These are phyloP conservation scores for Microstegium vimineum DNA, from an alignment of 176 grass and related monocot species.

Conservation along the genomic window DNA sequence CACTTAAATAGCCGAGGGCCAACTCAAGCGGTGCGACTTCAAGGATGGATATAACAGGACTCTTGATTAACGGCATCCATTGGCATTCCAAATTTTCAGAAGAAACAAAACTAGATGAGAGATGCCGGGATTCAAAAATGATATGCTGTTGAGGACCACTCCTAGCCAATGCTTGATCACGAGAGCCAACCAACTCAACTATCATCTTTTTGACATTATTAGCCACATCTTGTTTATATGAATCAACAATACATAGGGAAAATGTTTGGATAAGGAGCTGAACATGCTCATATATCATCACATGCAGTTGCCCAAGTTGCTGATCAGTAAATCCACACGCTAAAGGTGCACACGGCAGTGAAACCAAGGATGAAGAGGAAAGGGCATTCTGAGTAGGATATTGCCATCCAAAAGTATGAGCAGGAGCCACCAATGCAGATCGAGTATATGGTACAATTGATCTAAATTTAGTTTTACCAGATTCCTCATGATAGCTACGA, in stretches of 20 bases:
- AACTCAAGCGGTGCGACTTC: constrained; percentile 71
- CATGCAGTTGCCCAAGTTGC: constrained; percentile 76
- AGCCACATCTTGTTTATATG: constrained; percentile 62
- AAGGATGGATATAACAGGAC: constrained; percentile 67
- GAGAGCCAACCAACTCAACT: constrained; percentile 61
- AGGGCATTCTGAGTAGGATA: constrained; percentile 36
- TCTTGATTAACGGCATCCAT: constrained; percentile 63
- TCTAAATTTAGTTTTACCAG: constrained; percentile 41
- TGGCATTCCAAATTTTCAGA: constrained; percentile 34
- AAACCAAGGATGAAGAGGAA: constrained; percentile 16
- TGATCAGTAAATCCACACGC: constrained; percentile 62
- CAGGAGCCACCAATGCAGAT: constrained; percentile 19
- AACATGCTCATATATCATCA: constrained; percentile 85
- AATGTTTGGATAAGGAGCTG: constrained; percentile 89
- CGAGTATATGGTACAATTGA: constrained; percentile 58
- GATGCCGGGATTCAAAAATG: constrained; percentile 46
- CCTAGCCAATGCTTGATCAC: constrained; percentile 63
- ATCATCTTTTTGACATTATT: constrained; percentile 71
- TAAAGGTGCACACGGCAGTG: constrained; percentile 37
- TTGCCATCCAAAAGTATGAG: constrained; percentile 38
- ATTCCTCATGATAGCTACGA: constrained; percentile 24
- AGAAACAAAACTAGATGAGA: constrained; percentile 38
- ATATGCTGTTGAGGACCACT: constrained; percentile 41
- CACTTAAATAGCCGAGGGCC: constrained; percentile 60
- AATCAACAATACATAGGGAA: constrained; percentile 79